phyloP scores from a whole-genome alignment of 2,329 filamentous ascomycete genomes.

The Colletotrichum salicis region DNA sequence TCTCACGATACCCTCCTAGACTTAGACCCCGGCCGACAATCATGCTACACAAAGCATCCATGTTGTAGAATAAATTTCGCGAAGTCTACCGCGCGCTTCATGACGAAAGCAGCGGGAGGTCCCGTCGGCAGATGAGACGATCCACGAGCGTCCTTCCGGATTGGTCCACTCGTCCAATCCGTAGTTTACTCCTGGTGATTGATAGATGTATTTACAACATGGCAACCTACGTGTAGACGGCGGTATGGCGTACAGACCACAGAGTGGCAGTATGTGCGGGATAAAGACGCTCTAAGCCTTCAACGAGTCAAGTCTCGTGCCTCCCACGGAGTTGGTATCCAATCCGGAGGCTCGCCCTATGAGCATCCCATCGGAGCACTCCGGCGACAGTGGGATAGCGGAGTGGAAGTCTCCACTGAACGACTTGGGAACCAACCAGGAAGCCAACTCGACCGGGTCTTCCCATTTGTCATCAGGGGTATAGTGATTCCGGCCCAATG shows the following conservation, averaged over 20 bases:
- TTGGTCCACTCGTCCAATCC: conserved; percentile 5
- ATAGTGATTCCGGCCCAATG: background rate
- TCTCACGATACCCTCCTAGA: background rate
- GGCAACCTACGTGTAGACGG: background rate
- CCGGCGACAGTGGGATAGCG: background rate
- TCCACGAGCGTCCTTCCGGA: background rate
- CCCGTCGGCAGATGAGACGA: background rate
- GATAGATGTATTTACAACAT: background rate
- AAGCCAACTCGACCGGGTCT: background rate
- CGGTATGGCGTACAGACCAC: background rate
- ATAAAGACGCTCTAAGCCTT: background rate
- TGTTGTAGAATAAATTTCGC: background rate
- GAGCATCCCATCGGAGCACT: conserved; percentile 5
- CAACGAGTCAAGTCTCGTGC: conserved; percentile 3
- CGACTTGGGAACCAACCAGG: background rate
- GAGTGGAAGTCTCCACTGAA: background rate
- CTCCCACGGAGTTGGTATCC: background rate
- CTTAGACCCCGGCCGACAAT: background rate
- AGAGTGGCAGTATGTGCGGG: background rate
- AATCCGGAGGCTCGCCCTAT: background rate
- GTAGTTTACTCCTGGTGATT: background rate
- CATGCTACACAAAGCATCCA: background rate
- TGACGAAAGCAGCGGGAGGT: conserved; percentile 15
- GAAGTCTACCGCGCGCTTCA: conserved; percentile 29
- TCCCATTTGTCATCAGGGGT: background rate